phyloP scores from a whole-genome alignment of 192 early-diverging fungal genomes.

The Backusella luteola region DNA sequence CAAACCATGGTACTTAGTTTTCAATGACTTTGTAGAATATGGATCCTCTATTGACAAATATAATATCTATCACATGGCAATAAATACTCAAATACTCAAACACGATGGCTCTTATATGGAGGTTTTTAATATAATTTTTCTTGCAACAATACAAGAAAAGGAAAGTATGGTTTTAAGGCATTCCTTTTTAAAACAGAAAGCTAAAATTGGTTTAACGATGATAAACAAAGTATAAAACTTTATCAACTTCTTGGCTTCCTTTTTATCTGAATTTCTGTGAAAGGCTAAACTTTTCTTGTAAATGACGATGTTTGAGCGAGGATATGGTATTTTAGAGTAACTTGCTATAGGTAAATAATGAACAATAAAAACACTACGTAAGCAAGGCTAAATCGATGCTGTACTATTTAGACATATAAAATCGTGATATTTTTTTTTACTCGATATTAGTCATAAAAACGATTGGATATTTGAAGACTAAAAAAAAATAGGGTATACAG shows the following conservation, averaged over 20 bases:
- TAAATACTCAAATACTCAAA: no score
- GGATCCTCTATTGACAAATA: not conserved
- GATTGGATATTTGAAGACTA: not conserved
- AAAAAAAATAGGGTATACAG: not conserved
- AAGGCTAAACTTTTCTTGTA: no score
- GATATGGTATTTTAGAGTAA: not conserved
- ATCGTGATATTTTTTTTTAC: not conserved
- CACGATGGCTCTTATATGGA: no score
- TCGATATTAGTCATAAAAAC: not conserved
- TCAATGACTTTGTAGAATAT: not conserved
- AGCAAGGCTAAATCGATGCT: not conserved
- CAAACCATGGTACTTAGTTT: not conserved
- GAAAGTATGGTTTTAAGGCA: no score
- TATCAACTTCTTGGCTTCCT: no score
- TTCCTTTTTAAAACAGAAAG: no score
- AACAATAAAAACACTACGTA: not conserved
- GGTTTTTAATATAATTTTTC: no score
- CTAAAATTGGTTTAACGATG: no score
- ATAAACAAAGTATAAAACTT: no score
- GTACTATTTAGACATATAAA: not conserved
- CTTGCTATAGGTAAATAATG: not conserved
- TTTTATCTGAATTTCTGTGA: no score
- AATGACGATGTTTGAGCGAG: no score
- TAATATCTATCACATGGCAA: not conserved
- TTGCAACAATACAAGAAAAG: no score